These are phyloP conservation scores for Tricholoma terreum DNA, from an alignment of 768 basidiomycete species.

Conservation along the genomic window DNA sequence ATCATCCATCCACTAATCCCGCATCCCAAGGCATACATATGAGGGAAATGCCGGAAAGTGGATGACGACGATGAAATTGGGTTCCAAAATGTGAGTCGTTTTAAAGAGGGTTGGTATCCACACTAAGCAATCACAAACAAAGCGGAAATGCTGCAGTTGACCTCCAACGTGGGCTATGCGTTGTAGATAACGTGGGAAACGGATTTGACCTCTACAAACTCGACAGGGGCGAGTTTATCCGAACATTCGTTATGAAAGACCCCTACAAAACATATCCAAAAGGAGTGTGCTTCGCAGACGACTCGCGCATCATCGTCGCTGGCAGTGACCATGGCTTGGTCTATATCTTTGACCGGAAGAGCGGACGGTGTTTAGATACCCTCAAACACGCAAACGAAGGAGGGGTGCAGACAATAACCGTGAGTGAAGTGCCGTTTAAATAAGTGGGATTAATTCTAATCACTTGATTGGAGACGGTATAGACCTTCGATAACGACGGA, in stretches of 20 bases:
- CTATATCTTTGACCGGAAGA: slow-evolving; percentile 19
- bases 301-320: slow-evolving; percentile 9
- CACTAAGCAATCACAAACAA: not conserved
- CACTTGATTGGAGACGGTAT: not conserved
- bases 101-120: not conserved
- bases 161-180: slow-evolving; percentile 8
- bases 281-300: slow-evolving; percentile 15
- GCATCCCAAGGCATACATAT: not conserved
- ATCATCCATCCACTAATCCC: not conserved
- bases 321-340: slow-evolving; percentile 21
- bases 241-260: slow-evolving; percentile 7
- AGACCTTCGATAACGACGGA: slow-evolving; percentile 1
- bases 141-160: slow-evolving; percentile 13
- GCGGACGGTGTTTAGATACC: slow-evolving; percentile 9
- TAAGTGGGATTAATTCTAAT: not conserved
- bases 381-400: slow-evolving; percentile 11
- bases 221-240: slow-evolving; percentile 13
- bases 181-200: slow-evolving; percentile 17
- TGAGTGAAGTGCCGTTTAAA: not conserved
- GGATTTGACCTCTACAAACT: slow-evolving; percentile 19
- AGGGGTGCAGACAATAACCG: slow-evolving; percentile 8
- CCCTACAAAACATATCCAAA: slow-evolving; percentile 14
- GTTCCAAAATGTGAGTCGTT: not conserved
- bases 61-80: not conserved
- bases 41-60: not conserved